Evolutionary conservation across 495 filamentous ascomycete genomes (phyloP).

Genomic region (Trichoderma orchidacearum): DNA sequence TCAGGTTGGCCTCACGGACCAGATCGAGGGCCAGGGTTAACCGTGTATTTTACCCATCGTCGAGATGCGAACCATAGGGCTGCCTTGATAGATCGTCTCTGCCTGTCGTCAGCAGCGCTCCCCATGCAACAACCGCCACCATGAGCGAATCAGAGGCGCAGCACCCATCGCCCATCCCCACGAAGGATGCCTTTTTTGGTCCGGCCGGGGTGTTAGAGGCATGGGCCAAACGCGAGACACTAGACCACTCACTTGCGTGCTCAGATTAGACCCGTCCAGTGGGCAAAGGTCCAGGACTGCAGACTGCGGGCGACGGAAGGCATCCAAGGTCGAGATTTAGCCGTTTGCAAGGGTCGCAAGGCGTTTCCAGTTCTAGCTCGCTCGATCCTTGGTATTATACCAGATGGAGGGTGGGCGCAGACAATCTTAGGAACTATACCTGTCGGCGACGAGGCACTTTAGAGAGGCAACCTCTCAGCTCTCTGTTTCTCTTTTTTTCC

Average conservation of each 20-base stretch:
- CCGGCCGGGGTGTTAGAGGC: neutral
- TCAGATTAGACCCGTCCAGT: no score
- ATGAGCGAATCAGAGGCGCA: slow-evolving; percentile 1
- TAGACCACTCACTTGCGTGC: no score
- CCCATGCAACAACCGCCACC: neutral
- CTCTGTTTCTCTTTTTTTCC: neutral
- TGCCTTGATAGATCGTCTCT: neutral
- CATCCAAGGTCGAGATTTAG: neutral
- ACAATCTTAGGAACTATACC: neutral
- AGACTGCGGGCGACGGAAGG: neutral
- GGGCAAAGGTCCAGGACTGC: neutral
- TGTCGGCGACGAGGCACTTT: neutral
- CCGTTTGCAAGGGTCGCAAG: neutral
- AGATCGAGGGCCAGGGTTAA: neutral
- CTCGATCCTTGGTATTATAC: neutral
- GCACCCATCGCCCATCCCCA: neutral
- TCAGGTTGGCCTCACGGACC: neutral
- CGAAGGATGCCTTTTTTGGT: neutral
- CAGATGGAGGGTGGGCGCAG: neutral
- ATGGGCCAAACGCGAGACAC: neutral
- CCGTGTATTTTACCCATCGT: neutral
- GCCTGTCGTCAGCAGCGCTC: neutral
- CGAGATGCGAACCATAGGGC: neutral
- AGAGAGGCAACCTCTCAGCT: neutral
- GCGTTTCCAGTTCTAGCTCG: neutral